Evolutionary conservation across 225 moss, liverwort and hornwort genomes (phyloP).

Genomic region (Straminergon stramineum): DNA sequence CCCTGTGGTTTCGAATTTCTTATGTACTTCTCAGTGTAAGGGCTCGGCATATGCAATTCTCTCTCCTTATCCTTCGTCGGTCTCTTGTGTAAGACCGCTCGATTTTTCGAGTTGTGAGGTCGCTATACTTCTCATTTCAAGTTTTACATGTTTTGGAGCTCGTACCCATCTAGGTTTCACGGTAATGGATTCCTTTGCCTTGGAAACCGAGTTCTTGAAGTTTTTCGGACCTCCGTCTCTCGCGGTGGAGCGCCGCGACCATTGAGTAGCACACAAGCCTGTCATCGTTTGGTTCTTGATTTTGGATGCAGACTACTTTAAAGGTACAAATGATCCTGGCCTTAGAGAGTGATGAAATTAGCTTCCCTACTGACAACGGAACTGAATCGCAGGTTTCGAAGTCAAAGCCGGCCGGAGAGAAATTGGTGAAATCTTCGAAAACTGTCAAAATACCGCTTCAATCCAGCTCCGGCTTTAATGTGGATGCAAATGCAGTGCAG

Average conservation of each 20-base stretch:
- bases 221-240: too few species aligned
- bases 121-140: background rate
- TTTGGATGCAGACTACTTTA: background rate
- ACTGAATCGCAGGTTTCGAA: constrained; percentile 23
- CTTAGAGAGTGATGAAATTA: background rate
- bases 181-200: background rate
- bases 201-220: background rate
- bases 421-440: constrained; percentile 9
- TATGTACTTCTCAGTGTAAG: background rate
- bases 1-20: background rate
- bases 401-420: constrained; percentile 26
- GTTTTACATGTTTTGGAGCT: background rate
- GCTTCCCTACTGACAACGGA: background rate
- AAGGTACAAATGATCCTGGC: too few species aligned
- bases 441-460: constrained; percentile 37
- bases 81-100: background rate
- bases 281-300: background rate
- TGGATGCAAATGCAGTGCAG: constrained; percentile 17
- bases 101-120: background rate
- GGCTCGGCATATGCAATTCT: background rate
- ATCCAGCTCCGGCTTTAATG: constrained; percentile 37
- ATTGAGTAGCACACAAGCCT: background rate
- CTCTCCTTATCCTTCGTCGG: background rate
- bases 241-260: background rate
- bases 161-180: too few species aligned